Base-by-base conservation (phyloP, 805 yeast genomes). In the Saccharomycopsis malanga region DNA sequence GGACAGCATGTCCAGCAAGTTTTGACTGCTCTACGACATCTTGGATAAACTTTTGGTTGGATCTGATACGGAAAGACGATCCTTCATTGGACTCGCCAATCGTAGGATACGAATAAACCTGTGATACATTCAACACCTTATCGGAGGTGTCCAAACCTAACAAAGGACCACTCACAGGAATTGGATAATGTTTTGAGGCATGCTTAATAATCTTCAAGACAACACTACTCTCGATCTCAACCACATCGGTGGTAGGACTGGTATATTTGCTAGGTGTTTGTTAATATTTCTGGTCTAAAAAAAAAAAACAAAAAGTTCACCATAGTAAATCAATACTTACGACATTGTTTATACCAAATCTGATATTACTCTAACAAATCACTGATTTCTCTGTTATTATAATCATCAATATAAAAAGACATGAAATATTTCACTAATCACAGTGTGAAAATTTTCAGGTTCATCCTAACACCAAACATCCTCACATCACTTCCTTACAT, bases 101-200 rank as follows among this genome's bases (percentile, higher is more conserved):
- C 39, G 63, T 46, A 46, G 94, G 91, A 66, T 76, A 81, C 44
- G 85, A 81, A 66, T 77, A 84, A 20, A 79, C 69, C 56, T 81
- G 82, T 10, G 87, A 70, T 39, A 72, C 61, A 43, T 67, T 64
- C 14, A 72, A 58, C 30, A 75, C 68, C 10, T 68, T 64, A 29
- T 61, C 68, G 46, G 74, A 76, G 48, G 75, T 76, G 59, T 81
- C 87, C 50, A 81, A 69, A n/a, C 95, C 95, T 48, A 80, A 76
- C 46, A 86, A 69, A 34, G 87, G 79, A 18, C 95, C 95, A 24
- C 81, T 70, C 50, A 73, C 81, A 23, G 77, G 66, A 35, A 77
- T 69, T 37, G 88, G 85, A 58, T 69, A 72, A 56, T 74, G 65
- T 47, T 79, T 83, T 18, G 84, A 70, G 7, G 85, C 77, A 60